Conservation (phyloP, 1,284 basidiomycete genomes). For the Paramarasmius palmivorus region DNA sequence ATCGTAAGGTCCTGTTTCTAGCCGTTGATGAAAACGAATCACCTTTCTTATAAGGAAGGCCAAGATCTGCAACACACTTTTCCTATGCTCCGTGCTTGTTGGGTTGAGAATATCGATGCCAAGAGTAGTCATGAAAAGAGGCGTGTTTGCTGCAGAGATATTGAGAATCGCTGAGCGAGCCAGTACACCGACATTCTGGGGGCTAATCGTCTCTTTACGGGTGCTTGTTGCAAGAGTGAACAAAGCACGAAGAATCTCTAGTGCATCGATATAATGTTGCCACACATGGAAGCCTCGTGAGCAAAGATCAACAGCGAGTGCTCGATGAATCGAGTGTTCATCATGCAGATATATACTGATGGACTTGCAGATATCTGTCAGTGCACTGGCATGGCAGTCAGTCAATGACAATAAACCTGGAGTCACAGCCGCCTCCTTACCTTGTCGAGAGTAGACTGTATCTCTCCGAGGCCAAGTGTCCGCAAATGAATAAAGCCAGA, state of each 20-base stretch:
- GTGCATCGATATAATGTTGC: conserved; percentile 93
- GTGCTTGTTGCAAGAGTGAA: conserved; percentile 79
- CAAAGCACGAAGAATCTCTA: conserved; percentile 84
- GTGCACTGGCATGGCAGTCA: conserved; percentile 48
- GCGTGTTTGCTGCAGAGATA: conserved; percentile 83
- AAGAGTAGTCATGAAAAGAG: conserved; percentile 94
- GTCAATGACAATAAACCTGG: neutral
- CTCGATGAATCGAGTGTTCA: conserved; percentile 62
- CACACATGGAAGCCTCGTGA: conserved; percentile 90
- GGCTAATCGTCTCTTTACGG: conserved; percentile 66
- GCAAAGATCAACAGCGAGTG: conserved; percentile 87
- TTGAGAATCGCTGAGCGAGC: conserved; percentile 84
- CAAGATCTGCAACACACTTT: conserved; percentile 89
- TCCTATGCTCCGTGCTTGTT: conserved; percentile 64
- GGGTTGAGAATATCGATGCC: conserved; percentile 88
- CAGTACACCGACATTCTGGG: conserved; percentile 61
- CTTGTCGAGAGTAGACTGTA: conserved; percentile 75
- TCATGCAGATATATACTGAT: conserved; percentile 78
- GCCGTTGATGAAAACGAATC: neutral
- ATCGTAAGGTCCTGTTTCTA: neutral
- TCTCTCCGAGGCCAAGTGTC: conserved; percentile 81
- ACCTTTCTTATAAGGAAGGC: conserved; percentile 94
- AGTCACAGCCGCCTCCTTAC: too few species aligned
- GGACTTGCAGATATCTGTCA: conserved; percentile 85
- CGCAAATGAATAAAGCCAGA: conserved; percentile 77